Evolutionary conservation across 2,329 filamentous ascomycete species (phyloP).

Genomic region (Catunica adiposa): DNA sequence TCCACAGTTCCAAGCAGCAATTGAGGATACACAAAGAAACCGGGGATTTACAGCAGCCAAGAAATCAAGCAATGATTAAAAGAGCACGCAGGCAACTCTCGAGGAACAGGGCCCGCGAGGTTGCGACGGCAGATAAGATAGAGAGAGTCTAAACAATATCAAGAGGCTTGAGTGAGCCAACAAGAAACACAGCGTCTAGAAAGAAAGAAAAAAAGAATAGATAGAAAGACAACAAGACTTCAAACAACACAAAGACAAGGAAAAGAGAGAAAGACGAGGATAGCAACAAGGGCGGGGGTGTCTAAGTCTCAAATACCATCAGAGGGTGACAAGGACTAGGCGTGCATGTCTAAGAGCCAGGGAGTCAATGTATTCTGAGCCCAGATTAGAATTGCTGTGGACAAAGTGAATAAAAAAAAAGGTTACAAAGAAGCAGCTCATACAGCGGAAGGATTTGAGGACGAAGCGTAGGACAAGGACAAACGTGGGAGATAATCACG

Average conservation of each 20-base stretch:
- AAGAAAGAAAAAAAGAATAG: neutral
- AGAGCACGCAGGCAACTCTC: too few relatives aligned
- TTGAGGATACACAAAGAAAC: too few relatives aligned
- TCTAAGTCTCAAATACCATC: neutral
- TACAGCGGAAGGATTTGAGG: slow-evolving; percentile 5
- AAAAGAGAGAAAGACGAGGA: neutral
- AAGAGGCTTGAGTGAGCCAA: too few relatives aligned
- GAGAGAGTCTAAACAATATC: too few relatives aligned
- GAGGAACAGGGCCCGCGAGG: too few relatives aligned
- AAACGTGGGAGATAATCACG: neutral
- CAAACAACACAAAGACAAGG: neutral
- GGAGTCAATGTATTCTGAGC: neutral
- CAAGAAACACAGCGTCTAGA: neutral
- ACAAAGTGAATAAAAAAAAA: neutral
- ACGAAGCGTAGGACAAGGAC: slow-evolving; percentile 3
- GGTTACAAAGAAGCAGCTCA: neutral
- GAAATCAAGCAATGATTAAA: too few relatives aligned
- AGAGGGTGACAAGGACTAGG: neutral
- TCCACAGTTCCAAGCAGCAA: too few relatives aligned
- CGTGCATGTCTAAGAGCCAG: neutral
- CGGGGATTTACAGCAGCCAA: too few relatives aligned
- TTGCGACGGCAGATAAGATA: too few relatives aligned
- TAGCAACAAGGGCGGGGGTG: neutral
- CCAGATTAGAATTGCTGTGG: too few relatives aligned
- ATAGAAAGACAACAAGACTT: too few relatives aligned